Evolutionary conservation across 768 basidiomycete genomes (phyloP), one percentile per base, ranked within the genome.

Genomic region (Pulveroboletus sp.): DNA sequence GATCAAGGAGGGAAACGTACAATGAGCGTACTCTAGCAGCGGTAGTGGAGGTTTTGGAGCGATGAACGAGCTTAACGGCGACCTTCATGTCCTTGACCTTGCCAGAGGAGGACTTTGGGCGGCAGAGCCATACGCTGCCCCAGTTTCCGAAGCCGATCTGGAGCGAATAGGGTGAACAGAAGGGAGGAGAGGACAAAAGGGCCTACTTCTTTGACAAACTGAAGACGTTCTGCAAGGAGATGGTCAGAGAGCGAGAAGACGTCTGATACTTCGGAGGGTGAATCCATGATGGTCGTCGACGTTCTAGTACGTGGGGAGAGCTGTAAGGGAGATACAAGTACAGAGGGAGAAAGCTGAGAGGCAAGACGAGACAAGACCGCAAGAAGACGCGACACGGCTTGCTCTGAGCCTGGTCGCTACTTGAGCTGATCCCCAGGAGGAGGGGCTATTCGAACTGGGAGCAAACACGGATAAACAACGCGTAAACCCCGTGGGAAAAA

Each of bases 71-170:
- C 72, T 99, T 99, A 60, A 93, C 86, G 2, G 94, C 95, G 36
- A 94, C 77, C 61, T 84, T 83, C 11, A 67, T 65, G 33, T 71
- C 64, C 57, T 72, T 75, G 44, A 75, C 76, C 37, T 69, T 70
- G 30, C 70, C 68, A 21, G 58, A 69, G 58, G 47, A 73, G 21
- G 73, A 73, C 68, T 81, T 88, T 52, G 84, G 82, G 32, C 71
- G 72, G 62, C 84, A 88, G 57, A 87, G 70, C 89, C 88, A 92
- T 55, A 93, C 90, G 64, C 84, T 86, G 33, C 92, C 92, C 92
- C 92, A 95, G 71, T 93, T 93, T 38, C 92, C 91, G 63, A 80
- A 90, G 30, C 91, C 91, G 72, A 92, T 86, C 87, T 92, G n/a
- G 47, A 2, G 39, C 30, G 39, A 32, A 36, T 0, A 50, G 17